These are phyloP conservation scores for Trichoderma reesei DNA, from an alignment of 495 filamentous ascomycete species.

Conservation along the genomic window DNA sequence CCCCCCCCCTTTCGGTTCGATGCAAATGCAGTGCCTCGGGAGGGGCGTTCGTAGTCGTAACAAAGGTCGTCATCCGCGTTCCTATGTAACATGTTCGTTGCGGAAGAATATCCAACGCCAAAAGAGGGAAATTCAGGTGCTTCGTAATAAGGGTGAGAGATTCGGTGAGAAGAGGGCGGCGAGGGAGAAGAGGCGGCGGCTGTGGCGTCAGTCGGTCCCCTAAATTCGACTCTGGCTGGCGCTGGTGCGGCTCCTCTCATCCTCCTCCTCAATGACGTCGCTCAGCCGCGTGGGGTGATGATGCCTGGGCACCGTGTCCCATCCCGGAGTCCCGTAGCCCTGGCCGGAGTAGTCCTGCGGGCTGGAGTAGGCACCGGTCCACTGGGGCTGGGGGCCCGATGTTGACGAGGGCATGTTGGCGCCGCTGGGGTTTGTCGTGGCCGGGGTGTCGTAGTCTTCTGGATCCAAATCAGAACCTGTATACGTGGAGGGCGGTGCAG, in stretches of 20 bases:
- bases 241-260: conserved; percentile 57
- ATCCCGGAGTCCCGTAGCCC: conserved; percentile 60
- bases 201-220: background rate
- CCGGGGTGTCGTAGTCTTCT: conserved; percentile 41
- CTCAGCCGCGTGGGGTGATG: conserved; percentile 91
- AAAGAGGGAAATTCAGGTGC: background rate
- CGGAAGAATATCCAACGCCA: conserved; percentile 2
- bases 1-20: background rate
- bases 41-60: background rate
- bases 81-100: too few relatives aligned
- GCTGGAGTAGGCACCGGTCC: conserved; percentile 16
- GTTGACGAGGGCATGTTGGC: conserved; percentile 20
- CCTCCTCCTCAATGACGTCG: conserved; percentile 81
- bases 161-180: too few relatives aligned
- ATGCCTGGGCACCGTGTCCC: conserved; percentile 68
- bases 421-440: conserved; percentile 27
- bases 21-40: background rate
- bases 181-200: background rate
- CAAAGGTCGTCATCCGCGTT: background rate
- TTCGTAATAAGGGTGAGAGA: background rate
- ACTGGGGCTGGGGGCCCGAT: conserved; percentile 19
- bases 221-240: conserved; percentile 38
- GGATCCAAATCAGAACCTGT: conserved; percentile 32
- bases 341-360: conserved; percentile 30
- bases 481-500: conserved; percentile 21